Conservation (phyloP, 1,284 basidiomycete genomes). For the Cutaneotrichosporon mucoides region DNA sequence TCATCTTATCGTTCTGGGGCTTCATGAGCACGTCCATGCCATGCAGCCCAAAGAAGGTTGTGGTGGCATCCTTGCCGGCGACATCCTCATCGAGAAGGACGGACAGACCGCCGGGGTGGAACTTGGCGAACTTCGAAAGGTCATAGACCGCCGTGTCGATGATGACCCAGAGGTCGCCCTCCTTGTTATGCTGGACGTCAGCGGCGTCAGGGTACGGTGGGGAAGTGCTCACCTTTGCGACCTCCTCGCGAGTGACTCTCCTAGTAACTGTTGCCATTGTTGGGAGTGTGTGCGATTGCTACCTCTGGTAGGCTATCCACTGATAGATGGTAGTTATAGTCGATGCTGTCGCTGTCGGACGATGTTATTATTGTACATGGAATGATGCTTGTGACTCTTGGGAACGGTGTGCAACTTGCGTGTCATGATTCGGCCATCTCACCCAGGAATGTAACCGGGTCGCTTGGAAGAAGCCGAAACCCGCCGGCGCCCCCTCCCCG, state of each 20-base stretch:
- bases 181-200: conserved; percentile 62
- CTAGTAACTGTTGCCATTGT: neutral
- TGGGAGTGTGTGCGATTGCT: too few species aligned
- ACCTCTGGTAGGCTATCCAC: too few species aligned
- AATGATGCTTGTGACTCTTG: too few species aligned
- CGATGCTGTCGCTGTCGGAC: too few species aligned
- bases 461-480: neutral
- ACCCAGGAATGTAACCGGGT: neutral
- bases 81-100: conserved; percentile 71
- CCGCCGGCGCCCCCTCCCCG: neutral
- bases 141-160: conserved; percentile 79
- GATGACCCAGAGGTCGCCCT: conserved; percentile 74
- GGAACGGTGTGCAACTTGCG: neutral
- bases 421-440: neutral
- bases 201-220: too few species aligned
- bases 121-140: conserved; percentile 66
- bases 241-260: conserved; percentile 43
- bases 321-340: too few species aligned
- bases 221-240: conserved; percentile 43
- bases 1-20: conserved; percentile 66
- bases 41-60: conserved; percentile 78
- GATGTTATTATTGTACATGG: too few species aligned
- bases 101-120: conserved; percentile 76
- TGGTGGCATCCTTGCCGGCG: conserved; percentile 80
- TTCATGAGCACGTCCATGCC: conserved; percentile 69